Conservation (phyloP, 2,329 filamentous ascomycete species). For the Byssothecium circinans region DNA sequence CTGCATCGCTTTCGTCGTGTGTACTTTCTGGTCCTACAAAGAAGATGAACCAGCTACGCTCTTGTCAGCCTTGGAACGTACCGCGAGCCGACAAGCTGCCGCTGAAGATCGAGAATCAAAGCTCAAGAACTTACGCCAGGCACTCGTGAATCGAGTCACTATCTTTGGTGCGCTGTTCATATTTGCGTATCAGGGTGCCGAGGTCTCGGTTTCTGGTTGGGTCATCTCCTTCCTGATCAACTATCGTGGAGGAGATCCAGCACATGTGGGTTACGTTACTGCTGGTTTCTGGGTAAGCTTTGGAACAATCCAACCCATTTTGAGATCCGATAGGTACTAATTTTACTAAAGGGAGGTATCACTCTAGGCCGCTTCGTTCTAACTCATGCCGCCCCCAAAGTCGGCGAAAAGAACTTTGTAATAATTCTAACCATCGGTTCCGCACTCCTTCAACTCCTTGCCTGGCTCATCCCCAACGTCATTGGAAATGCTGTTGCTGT, state of each 20-base stretch:
- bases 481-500: conserved; percentile 54
- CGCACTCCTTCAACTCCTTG: conserved; percentile 70
- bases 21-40: conserved; percentile 72
- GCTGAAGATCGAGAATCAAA: conserved; percentile 44
- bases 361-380: conserved; percentile 75
- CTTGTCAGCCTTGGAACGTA: conserved; percentile 47
- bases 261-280: conserved; percentile 77
- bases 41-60: conserved; percentile 56
- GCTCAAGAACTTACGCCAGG: conserved; percentile 54
- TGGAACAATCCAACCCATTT: not conserved
- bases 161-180: conserved; percentile 78
- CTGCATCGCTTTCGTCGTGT: conserved; percentile 62
- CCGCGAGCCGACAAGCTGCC: conserved; percentile 45
- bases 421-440: conserved; percentile 64
- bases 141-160: conserved; percentile 60
- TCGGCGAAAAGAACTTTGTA: conserved; percentile 73
- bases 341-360: conserved; percentile 63
- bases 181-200: conserved; percentile 82
- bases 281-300: conserved; percentile 63
- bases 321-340: not conserved
- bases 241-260: conserved; percentile 68
- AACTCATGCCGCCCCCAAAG: conserved; percentile 63
- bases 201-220: conserved; percentile 84
- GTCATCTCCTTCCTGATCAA: conserved; percentile 82
- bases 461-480: conserved; percentile 76